Evolutionary conservation across 208 protist genomes (phyloP).

Genomic region (Porcisia hertigi): DNA sequence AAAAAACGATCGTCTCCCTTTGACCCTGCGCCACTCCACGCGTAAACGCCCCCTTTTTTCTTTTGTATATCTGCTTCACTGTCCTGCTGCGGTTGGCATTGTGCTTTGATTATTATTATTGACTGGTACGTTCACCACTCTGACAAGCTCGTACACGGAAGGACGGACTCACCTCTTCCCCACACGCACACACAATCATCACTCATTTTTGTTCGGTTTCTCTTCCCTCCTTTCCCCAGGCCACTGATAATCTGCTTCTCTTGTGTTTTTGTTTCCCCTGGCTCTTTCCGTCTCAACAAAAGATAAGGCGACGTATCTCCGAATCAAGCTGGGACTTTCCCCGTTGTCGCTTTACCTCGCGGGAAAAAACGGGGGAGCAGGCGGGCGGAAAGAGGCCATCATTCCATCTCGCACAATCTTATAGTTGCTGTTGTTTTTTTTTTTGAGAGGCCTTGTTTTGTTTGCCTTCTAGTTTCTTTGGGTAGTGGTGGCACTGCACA

Average conservation of each 20-base stretch:
- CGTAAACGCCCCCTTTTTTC: neutral
- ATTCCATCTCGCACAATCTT: too few relatives aligned
- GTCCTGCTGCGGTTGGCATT: neutral
- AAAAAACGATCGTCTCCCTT: neutral
- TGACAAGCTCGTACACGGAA: neutral
- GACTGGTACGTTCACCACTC: neutral
- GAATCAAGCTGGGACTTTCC: too few relatives aligned
- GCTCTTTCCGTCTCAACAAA: neutral
- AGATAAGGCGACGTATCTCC: too few relatives aligned
- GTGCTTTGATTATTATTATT: neutral
- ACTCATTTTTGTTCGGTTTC: neutral
- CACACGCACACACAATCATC: neutral
- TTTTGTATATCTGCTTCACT: neutral
- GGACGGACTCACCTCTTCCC: neutral
- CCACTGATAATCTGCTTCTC: neutral
- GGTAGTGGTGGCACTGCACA: too few relatives aligned
- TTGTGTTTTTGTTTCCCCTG: neutral
- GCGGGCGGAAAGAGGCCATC: too few relatives aligned
- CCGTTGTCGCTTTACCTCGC: too few relatives aligned
- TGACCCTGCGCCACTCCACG: neutral
- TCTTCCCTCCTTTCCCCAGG: neutral
- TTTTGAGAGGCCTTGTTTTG: too few relatives aligned
- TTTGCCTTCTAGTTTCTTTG: too few relatives aligned
- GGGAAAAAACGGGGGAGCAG: too few relatives aligned
- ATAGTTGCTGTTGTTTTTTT: too few relatives aligned